Evolutionary conservation across 768 basidiomycete species (phyloP).

Genomic region (Crepidotus variabilis): DNA sequence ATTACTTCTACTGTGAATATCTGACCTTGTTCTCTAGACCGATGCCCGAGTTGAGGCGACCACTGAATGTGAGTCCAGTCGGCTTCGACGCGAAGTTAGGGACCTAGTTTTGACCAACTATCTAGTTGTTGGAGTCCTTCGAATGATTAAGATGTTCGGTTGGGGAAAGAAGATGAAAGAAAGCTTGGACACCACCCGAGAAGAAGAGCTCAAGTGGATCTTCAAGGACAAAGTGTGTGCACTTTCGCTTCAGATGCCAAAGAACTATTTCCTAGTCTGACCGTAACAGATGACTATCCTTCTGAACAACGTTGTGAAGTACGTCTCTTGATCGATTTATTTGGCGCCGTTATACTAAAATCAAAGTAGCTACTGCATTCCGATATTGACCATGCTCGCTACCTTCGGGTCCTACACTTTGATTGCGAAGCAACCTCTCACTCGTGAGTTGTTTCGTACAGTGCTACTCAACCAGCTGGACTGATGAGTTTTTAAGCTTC

Average conservation of each 20-base stretch:
- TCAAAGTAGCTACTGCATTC: slow-evolving; percentile 47
- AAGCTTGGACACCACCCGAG: slow-evolving; percentile 51
- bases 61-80: slow-evolving; percentile 45
- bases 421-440: slow-evolving; percentile 38
- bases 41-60: slow-evolving; percentile 64
- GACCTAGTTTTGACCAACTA: slow-evolving; percentile 12
- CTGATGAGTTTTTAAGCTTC: slow-evolving; percentile 27
- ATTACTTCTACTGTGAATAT: slow-evolving; percentile 5
- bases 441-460: slow-evolving; percentile 12
- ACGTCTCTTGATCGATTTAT: neutral
- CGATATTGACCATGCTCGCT: slow-evolving; percentile 60
- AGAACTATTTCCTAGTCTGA: neutral
- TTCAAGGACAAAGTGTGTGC: slow-evolving; percentile 47
- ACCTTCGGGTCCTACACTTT: slow-evolving; percentile 58
- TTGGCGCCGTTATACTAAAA: neutral
- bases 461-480: neutral
- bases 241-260: neutral
- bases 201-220: slow-evolving; percentile 56
- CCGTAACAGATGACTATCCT: slow-evolving; percentile 8
- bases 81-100: slow-evolving; percentile 5
- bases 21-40: slow-evolving; percentile 22
- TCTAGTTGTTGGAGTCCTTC: slow-evolving; percentile 49
- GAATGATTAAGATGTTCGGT: slow-evolving; percentile 72
- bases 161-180: slow-evolving; percentile 57
- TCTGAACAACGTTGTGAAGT: slow-evolving; percentile 6